Conservation (phyloP, 495 filamentous ascomycete genomes). For the Neurospora cerealis region DNA sequence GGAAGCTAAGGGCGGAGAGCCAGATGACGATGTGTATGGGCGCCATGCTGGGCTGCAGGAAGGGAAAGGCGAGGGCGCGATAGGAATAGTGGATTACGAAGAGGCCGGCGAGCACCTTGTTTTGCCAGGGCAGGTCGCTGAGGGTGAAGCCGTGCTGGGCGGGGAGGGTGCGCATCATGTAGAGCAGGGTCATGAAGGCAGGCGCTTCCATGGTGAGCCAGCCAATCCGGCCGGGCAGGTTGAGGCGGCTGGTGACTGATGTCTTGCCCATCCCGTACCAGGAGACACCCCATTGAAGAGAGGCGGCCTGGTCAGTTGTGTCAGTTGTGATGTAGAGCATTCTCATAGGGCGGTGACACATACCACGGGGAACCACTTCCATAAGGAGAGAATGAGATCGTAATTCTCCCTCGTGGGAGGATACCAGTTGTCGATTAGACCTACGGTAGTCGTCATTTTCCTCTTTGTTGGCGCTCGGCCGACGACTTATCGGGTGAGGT, state of each 20-base stretch:
- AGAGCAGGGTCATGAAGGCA: constrained; percentile 66
- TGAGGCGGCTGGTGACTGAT: constrained; percentile 59
- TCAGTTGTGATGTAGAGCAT: not conserved
- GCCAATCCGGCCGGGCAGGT: constrained; percentile 76
- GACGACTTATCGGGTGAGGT: not conserved
- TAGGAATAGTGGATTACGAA: constrained; percentile 82
- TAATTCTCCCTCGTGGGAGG: constrained; percentile 44
- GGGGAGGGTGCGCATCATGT: constrained; percentile 62
- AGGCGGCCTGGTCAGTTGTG: constrained; percentile 34
- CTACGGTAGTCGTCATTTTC: constrained; percentile 10
- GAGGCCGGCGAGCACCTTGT: constrained; percentile 54
- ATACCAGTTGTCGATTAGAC: constrained; percentile 36
- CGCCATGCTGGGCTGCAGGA: constrained; percentile 83
- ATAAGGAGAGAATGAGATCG: constrained; percentile 41
- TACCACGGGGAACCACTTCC: constrained; percentile 38
- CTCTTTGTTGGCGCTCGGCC: not conserved
- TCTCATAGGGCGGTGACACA: not conserved
- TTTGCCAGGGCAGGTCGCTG: constrained; percentile 49
- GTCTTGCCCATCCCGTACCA: constrained; percentile 81
- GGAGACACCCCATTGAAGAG: constrained; percentile 51
- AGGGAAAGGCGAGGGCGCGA: constrained; percentile 71
- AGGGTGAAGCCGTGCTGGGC: constrained; percentile 32
- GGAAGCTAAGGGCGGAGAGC: constrained; percentile 53
- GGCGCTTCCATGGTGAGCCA: constrained; percentile 84
- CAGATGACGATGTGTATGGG: constrained; percentile 65